Evolutionary conservation across 495 filamentous ascomycete species (phyloP).

Genomic region (Neurospora discreta): DNA sequence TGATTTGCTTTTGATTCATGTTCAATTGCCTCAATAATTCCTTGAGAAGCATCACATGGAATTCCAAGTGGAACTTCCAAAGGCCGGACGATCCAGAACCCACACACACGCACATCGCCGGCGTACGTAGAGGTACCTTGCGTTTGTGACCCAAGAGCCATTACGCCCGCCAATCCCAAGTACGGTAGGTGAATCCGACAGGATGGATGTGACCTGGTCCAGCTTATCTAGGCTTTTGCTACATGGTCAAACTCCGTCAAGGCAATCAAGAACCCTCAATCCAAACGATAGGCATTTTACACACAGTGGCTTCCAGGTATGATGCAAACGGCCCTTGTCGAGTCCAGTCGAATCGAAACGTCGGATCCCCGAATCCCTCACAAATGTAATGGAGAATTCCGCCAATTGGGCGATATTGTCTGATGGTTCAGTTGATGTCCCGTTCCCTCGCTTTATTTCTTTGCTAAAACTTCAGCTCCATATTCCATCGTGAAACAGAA

Average conservation of each 20-base stretch:
- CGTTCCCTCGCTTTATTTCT: too few relatives aligned
- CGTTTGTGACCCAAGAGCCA: background rate
- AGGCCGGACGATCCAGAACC: background rate
- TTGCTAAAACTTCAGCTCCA: too few relatives aligned
- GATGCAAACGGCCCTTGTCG: background rate
- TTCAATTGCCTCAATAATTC: background rate
- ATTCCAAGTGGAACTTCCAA: background rate
- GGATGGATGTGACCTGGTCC: background rate
- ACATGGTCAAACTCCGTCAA: background rate
- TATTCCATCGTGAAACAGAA: too few relatives aligned
- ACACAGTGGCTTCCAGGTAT: background rate
- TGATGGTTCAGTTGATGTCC: too few relatives aligned
- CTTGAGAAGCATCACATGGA: background rate
- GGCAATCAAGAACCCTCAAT: background rate
- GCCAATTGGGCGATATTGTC: too few relatives aligned
- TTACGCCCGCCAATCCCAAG: background rate
- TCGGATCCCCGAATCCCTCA: background rate
- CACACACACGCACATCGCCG: background rate
- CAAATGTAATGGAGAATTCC: too few relatives aligned
- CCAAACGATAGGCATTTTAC: background rate
- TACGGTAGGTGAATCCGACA: background rate
- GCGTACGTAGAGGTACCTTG: background rate
- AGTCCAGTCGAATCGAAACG: background rate
- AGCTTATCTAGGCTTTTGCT: background rate
- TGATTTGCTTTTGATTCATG: background rate